These are phyloP conservation scores for Penicillium hordei DNA, from an alignment of 2,329 filamentous ascomycete species.

Conservation along the genomic window DNA sequence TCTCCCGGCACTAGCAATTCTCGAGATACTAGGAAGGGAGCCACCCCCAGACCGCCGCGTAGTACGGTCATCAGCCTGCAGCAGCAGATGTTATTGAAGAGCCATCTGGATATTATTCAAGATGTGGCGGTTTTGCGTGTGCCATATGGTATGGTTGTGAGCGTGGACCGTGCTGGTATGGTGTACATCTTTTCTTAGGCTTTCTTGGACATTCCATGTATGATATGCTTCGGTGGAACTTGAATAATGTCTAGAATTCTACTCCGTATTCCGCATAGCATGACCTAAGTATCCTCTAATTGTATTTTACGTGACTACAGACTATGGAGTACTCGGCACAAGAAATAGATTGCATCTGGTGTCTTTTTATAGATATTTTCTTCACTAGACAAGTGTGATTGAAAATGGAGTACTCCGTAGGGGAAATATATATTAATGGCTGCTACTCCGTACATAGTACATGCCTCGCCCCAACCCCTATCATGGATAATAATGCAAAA, in stretches of 20 bases:
- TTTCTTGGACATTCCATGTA: neutral
- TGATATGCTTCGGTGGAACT: neutral
- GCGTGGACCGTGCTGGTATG: conserved; percentile 82
- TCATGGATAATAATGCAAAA: neutral
- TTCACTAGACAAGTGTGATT: neutral
- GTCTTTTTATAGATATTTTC: neutral
- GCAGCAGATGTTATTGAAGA: conserved; percentile 80
- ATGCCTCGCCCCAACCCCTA: neutral
- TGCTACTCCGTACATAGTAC: neutral
- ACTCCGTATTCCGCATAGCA: neutral
- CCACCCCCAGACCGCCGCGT: conserved; percentile 57
- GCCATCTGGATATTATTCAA: conserved; percentile 82
- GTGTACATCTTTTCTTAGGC: conserved; percentile 72
- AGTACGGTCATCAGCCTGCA: conserved; percentile 84
- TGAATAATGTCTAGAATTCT: neutral
- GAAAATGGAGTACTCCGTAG: neutral
- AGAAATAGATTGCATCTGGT: neutral
- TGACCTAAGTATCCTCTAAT: neutral
- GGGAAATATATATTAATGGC: neutral
- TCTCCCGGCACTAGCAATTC: conserved; percentile 31
- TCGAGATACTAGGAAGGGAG: conserved; percentile 37
- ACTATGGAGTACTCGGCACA: neutral
- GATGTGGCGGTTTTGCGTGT: conserved; percentile 86
- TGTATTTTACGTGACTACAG: neutral
- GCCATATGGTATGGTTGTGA: conserved; percentile 91